Conservation (phyloP, 2,329 filamentous ascomycete genomes). For the Pseudogymnoascus destructans region DNA sequence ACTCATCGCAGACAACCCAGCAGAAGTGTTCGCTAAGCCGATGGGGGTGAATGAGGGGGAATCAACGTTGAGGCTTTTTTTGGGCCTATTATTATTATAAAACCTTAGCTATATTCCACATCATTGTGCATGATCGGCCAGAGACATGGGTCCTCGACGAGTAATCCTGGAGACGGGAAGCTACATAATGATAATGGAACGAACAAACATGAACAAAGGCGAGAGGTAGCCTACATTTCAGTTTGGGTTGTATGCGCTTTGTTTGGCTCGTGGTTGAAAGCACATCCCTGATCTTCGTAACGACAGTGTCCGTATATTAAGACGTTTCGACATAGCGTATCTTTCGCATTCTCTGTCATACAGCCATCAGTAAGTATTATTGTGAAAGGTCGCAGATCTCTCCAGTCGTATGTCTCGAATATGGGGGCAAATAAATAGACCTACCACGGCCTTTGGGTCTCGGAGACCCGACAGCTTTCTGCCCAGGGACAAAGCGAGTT, state of each 20-base stretch:
- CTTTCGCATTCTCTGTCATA: conserved; percentile 58
- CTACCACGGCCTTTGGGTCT: conserved; percentile 43
- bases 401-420: not conserved
- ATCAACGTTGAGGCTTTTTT: conserved; percentile 84
- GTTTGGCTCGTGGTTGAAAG: conserved; percentile 74
- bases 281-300: conserved; percentile 78
- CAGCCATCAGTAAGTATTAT: conserved; percentile 15
- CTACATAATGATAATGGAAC: not conserved
- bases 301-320: conserved; percentile 88
- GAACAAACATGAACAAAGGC: not conserved
- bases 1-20: conserved; percentile 64
- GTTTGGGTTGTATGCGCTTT: conserved; percentile 34
- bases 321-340: conserved; percentile 84
- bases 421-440: conserved; percentile 19
- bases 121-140: not conserved
- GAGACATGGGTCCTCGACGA: not conserved
- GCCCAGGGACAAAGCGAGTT: conserved; percentile 23
- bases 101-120: not conserved
- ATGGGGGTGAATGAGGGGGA: conserved; percentile 87
- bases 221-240: conserved; percentile 9
- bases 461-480: conserved; percentile 37
- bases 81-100: conserved; percentile 31
- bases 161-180: not conserved
- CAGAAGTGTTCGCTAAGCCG: conserved; percentile 30
- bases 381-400: not conserved